Conservation (phyloP, 768 basidiomycete genomes). For the Postia placenta region DNA sequence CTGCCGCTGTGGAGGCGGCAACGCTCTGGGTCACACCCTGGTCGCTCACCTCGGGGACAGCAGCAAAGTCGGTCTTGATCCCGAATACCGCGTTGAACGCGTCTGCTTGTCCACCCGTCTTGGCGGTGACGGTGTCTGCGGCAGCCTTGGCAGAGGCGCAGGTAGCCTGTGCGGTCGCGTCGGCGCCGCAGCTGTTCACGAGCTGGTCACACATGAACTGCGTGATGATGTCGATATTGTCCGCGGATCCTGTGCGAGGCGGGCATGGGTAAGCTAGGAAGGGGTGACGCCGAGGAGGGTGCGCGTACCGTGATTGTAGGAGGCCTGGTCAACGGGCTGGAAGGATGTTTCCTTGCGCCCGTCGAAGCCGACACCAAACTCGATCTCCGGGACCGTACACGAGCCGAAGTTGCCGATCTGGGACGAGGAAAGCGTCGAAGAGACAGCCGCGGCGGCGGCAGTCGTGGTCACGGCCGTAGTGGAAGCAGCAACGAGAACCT, state of each 20-base stretch:
- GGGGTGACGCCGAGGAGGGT: background rate
- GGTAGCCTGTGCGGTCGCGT: constrained; percentile 44
- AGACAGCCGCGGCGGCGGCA: constrained; percentile 11
- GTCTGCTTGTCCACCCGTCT: constrained; percentile 51
- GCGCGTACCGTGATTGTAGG: constrained; percentile 20
- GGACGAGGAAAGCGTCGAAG: constrained; percentile 5
- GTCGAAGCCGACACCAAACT: constrained; percentile 52
- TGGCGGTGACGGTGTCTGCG: constrained; percentile 18
- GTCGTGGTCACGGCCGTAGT: constrained; percentile 2
- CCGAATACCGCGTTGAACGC: constrained; percentile 57
- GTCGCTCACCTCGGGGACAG: constrained; percentile 37
- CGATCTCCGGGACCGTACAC: constrained; percentile 41
- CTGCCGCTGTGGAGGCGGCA: too few relatives aligned
- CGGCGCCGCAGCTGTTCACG: constrained; percentile 46
- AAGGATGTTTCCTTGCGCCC: constrained; percentile 48
- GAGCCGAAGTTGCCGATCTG: constrained; percentile 8
- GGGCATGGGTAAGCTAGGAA: too few relatives aligned
- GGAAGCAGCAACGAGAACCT: too few relatives aligned
- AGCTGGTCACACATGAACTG: constrained; percentile 53
- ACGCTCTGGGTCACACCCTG: too few relatives aligned
- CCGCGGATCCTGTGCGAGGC: constrained; percentile 54
- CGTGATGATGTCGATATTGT: constrained; percentile 53
- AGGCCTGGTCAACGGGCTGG: constrained; percentile 38
- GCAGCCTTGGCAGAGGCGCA: constrained; percentile 35
- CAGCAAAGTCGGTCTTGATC: constrained; percentile 44